Evolutionary conservation across 2,329 filamentous ascomycete species (phyloP), one percentile per base, ranked within the genome.

Genomic region (Xylaria sp.): DNA sequence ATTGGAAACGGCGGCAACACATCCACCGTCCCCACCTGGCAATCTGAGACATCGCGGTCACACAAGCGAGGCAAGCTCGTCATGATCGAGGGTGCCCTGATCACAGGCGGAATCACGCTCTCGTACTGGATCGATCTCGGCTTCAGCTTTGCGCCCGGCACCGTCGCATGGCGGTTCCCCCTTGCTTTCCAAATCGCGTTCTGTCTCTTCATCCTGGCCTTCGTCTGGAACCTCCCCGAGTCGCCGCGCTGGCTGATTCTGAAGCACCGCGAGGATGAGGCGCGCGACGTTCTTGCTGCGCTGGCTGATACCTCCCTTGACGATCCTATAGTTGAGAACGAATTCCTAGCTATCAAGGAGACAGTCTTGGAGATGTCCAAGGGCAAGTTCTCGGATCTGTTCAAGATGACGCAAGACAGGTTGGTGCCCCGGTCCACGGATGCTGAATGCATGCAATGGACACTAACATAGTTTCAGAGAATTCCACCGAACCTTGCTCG

Each of bases 301-400:
- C 74, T 85, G 4, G 75, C 76, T 3, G 80, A 84, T 62, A 70
- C 72, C 3, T 75, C 83, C 4, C 69, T 82, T 7, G 83, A 90
- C 25, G 82, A 87, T 68, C 83, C 82, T 20, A 82, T 87, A 61
- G 86, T 90, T n/a, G 80, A 85, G 48, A 80, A 86, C 41, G 87
- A 92, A 76, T 82, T 83, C 63, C 63, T 75, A 3, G 81, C 81
- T 48, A 86, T 86, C 72, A 87, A 88, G 74, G 87, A 90, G 63
- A 88, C 91, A 0, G 90, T 92, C n/a, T 80, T 89, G n/a, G 91
- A 94, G 76, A 82, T 84, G 76, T 81, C 83, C 66, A 84, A 86
- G 79, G 80, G 85, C 31, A 82, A 80, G 31, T 89, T 89, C 78
- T 77, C 78, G 6, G 88, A 89, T 70, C 83, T 89, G 67, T 89